These are phyloP conservation scores for Zopfia rhizophila DNA, from an alignment of 2,329 filamentous ascomycete genomes.

Conservation along the genomic window DNA sequence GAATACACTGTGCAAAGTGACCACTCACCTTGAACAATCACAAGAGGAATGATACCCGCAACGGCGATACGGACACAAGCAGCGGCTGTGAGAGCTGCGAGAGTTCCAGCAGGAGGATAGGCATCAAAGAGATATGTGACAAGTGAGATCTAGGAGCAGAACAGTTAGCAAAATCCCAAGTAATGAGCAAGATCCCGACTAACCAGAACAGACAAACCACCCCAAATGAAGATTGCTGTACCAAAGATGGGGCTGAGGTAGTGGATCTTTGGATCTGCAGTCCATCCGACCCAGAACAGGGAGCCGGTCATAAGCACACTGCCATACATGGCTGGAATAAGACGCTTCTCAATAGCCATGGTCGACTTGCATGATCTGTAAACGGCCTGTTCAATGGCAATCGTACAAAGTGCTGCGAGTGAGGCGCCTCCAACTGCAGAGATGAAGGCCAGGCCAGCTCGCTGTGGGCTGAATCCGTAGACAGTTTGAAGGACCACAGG, in stretches of 20 bases:
- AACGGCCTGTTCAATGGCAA: conserved; percentile 39
- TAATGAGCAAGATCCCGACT: not conserved
- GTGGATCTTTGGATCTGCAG: conserved; percentile 37
- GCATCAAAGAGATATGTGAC: conserved; percentile 53
- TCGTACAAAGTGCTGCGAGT: conserved; percentile 36
- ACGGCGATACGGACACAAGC: conserved; percentile 40
- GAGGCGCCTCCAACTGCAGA: conserved; percentile 43
- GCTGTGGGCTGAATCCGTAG: conserved; percentile 42
- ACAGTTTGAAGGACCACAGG: conserved; percentile 35
- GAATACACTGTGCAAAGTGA: not conserved
- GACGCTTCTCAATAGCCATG: conserved; percentile 42
- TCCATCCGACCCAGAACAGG: conserved; percentile 51
- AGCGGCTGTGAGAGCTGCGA: conserved; percentile 47
- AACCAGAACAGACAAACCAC: conserved; percentile 39
- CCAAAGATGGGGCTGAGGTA: conserved; percentile 44
- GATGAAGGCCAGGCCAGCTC: conserved; percentile 47
- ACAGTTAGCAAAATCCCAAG: conserved; percentile 2
- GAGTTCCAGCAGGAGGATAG: conserved; percentile 45
- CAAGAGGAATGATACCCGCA: conserved; percentile 44
- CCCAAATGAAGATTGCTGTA: conserved; percentile 47
- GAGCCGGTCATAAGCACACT: conserved; percentile 37
- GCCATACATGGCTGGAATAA: conserved; percentile 50
- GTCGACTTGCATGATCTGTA: conserved; percentile 22
- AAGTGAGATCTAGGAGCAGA: conserved; percentile 39
- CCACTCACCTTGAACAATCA: conserved; percentile 41